phyloP scores from a whole-genome alignment of 495 filamentous ascomycete species.

The Parathielavia appendiculata region DNA sequence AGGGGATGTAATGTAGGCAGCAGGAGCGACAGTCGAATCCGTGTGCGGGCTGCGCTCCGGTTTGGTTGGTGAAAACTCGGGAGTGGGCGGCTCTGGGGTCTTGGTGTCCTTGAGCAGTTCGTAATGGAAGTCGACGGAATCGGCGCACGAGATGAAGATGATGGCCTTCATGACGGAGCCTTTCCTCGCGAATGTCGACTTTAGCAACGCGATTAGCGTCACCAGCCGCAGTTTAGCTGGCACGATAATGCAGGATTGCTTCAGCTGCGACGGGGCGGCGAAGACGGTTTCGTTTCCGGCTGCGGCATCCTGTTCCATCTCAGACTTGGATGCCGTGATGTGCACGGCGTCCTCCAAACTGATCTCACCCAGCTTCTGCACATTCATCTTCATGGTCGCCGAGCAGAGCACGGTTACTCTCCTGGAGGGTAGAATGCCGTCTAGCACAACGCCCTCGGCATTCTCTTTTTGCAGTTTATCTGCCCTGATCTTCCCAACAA shows the following conservation, averaged over 20 bases:
- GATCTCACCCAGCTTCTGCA: slow-evolving; percentile 85
- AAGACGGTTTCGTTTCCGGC: slow-evolving; percentile 55
- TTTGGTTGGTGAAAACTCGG: slow-evolving; percentile 23
- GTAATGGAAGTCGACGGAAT: slow-evolving; percentile 95
- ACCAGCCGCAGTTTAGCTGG: slow-evolving; percentile 87
- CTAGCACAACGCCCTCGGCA: slow-evolving; percentile 38
- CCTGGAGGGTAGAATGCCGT: slow-evolving; percentile 59
- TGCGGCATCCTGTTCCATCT: slow-evolving; percentile 41
- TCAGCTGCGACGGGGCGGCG: slow-evolving; percentile 84
- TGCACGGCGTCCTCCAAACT: slow-evolving; percentile 89
- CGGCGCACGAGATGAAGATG: slow-evolving; percentile 93
- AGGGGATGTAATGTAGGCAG: slow-evolving; percentile 46
- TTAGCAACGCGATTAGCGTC: slow-evolving; percentile 74
- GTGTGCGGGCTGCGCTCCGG: slow-evolving; percentile 28
- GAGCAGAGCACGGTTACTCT: slow-evolving; percentile 90
- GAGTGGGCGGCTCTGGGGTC: slow-evolving; percentile 24
- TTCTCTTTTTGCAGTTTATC: slow-evolving; percentile 40
- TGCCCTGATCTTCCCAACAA: slow-evolving; percentile 68
- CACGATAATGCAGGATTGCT: slow-evolving; percentile 80
- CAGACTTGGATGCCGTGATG: slow-evolving; percentile 63
- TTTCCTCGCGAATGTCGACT: slow-evolving; percentile 76
- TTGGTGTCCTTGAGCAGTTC: slow-evolving; percentile 66
- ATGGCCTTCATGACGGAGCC: slow-evolving; percentile 92
- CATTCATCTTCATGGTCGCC: slow-evolving; percentile 94
- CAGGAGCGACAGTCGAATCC: slow-evolving; percentile 39